Conservation (phyloP, 768 basidiomycete species). For the Tremella mesenterica region DNA sequence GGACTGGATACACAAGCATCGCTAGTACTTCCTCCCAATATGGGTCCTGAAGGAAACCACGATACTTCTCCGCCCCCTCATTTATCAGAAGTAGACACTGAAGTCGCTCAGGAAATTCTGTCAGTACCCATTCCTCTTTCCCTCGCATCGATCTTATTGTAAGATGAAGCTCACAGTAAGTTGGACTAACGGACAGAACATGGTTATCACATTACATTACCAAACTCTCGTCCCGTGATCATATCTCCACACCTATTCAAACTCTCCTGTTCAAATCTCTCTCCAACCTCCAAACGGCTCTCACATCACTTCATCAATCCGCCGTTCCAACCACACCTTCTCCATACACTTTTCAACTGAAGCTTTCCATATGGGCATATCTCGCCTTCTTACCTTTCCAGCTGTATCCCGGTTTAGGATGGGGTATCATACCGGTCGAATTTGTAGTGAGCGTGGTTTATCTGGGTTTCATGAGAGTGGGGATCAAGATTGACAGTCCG, state of each 20-base stretch:
- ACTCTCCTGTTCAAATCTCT: constrained; percentile 6
- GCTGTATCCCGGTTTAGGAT: constrained; percentile 56
- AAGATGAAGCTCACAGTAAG: not conserved
- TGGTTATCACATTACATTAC: constrained; percentile 33
- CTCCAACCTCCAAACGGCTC: constrained; percentile 28
- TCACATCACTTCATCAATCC: constrained; percentile 38
- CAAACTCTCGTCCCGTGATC: constrained; percentile 7
- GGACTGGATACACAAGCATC: not conserved
- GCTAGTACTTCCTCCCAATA: not conserved
- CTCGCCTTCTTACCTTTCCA: constrained; percentile 72
- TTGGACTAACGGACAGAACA: constrained; percentile 10
- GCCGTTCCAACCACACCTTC: constrained; percentile 40
- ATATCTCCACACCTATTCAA: not conserved
- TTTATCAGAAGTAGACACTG: no score
- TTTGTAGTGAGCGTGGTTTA: constrained; percentile 62
- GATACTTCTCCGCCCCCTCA: no score
- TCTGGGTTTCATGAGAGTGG: constrained; percentile 66
- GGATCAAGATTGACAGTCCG: constrained; percentile 24
- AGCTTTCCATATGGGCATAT: constrained; percentile 47
- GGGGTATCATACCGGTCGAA: constrained; percentile 61
- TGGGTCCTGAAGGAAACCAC: no score
- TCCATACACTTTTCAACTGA: constrained; percentile 37
- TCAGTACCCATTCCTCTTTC: constrained; percentile 14
- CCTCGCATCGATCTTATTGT: no score
- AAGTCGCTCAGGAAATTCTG: constrained; percentile 50